These are phyloP conservation scores for Schrenkiella parvula DNA, from an alignment of 345 rosid species.

Conservation along the genomic window DNA sequence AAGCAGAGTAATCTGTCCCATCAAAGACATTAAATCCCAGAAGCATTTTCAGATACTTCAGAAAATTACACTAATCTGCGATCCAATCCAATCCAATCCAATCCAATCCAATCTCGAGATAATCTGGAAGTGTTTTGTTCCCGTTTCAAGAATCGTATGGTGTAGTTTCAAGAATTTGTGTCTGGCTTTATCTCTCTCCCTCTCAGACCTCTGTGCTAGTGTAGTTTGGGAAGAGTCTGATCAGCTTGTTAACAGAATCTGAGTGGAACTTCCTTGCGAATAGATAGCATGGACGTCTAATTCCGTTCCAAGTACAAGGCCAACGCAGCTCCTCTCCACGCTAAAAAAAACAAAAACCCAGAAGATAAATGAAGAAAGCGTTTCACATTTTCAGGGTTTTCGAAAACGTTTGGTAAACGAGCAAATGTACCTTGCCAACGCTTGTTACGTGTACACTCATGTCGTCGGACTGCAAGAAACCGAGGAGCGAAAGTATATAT, in stretches of 20 bases:
- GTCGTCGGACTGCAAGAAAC: conserved; percentile 64
- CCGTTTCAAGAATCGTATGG: conserved; percentile 20
- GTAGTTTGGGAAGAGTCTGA: conserved; percentile 75
- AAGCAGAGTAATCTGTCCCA: conserved; percentile 18
- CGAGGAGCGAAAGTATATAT: neutral
- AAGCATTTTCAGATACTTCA: conserved; percentile 4
- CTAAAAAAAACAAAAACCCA: neutral
- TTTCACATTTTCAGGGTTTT: neutral
- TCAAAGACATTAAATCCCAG: neutral
- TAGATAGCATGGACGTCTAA: conserved; percentile 83
- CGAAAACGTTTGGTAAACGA: neutral
- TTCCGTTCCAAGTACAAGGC: conserved; percentile 93
- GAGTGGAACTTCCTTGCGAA: conserved; percentile 92
- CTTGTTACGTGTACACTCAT: conserved; percentile 76
- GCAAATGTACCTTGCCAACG: conserved; percentile 48
- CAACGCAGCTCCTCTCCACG: conserved; percentile 58
- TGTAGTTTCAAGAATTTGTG: conserved; percentile 20
- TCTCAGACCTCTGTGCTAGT: conserved; percentile 43
- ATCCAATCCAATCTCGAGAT: conserved; percentile 3
- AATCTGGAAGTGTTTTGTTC: conserved; percentile 2
- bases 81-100: conserved; percentile 1
- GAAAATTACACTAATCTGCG: conserved; percentile 18
- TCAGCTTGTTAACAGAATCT: conserved; percentile 59
- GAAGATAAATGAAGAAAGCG: neutral
- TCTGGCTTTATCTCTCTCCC: conserved; percentile 22